Conservation (phyloP, 1,284 basidiomycete genomes). For the Trichosporon faecale region DNA sequence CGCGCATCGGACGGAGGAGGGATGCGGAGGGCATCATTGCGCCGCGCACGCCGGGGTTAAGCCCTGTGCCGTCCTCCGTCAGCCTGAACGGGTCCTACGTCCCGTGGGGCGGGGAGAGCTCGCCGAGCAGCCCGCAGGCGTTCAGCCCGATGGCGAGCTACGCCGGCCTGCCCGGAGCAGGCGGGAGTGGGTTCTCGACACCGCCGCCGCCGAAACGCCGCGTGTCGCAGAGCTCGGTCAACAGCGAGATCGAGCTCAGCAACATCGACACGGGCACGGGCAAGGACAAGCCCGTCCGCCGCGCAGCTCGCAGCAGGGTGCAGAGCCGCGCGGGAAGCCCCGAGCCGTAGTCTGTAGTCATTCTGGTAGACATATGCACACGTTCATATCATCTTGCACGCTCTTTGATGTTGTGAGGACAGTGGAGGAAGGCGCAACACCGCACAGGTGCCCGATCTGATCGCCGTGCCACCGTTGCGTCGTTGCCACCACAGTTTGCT, state of each 20-base stretch:
- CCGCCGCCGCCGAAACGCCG: slow-evolving; percentile 7
- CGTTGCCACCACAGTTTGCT: slow-evolving; percentile 4
- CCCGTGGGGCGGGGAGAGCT: slow-evolving; percentile 16
- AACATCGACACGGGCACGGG: neutral
- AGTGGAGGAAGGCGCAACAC: neutral
- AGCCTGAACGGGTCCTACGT: slow-evolving; percentile 6
- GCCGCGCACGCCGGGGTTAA: slow-evolving; percentile 54
- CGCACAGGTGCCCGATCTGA: slow-evolving; percentile 2
- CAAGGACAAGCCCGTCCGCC: neutral
- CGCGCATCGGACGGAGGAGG: slow-evolving; percentile 35
- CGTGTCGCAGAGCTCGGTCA: slow-evolving; percentile 1
- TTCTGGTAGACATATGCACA: neutral
- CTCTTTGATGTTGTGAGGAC: neutral
- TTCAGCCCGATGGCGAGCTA: neutral
- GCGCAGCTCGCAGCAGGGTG: neutral
- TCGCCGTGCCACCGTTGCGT: neutral
- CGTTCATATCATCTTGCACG: neutral
- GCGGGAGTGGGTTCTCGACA: neutral
- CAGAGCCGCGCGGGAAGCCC: neutral
- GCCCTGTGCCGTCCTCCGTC: slow-evolving; percentile 31
- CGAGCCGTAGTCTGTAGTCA: neutral
- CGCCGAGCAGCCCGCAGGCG: neutral
- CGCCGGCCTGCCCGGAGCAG: neutral
- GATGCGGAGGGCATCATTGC: slow-evolving; percentile 61
- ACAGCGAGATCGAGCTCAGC: slow-evolving; percentile 1